Evolutionary conservation across 345 rosid species (phyloP).

Genomic region (Boechera stricta): DNA sequence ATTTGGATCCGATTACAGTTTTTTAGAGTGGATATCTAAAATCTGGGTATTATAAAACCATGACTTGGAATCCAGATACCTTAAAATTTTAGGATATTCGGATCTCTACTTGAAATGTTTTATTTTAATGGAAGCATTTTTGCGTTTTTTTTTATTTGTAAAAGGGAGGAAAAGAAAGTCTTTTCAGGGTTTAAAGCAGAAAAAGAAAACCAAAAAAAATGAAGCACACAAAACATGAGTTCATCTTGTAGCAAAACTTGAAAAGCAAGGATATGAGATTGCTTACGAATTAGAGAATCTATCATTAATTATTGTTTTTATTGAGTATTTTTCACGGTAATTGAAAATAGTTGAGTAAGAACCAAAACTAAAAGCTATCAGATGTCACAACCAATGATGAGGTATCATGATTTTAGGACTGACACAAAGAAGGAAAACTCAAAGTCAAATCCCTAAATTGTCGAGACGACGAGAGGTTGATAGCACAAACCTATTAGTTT

Average conservation of each 20-base stretch:
- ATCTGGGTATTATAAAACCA: no score
- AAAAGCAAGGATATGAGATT: constrained; percentile 28
- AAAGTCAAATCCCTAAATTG: not conserved
- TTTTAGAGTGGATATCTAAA: no score
- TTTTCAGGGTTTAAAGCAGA: not conserved
- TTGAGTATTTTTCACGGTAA: constrained; percentile 13
- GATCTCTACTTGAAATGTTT: not conserved
- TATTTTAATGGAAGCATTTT: not conserved
- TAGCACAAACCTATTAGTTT: not conserved
- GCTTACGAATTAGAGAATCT: constrained; percentile 16
- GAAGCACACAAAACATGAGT: not conserved
- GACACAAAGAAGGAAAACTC: not conserved
- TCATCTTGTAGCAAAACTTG: constrained; percentile 20
- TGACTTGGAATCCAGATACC: no score
- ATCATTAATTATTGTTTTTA: not conserved
- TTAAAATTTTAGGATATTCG: no score
- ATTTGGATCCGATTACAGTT: no score
- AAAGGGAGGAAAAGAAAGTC: not conserved
- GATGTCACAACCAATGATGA: not conserved
- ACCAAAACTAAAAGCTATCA: not conserved
- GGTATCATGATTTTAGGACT: not conserved
- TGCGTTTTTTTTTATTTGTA: not conserved
- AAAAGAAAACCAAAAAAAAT: not conserved
- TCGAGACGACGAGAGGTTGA: not conserved
- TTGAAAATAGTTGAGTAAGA: constrained; percentile 3